Evolutionary conservation across 1,284 basidiomycete species (phyloP).

Genomic region (Ganoderma multipileum): DNA sequence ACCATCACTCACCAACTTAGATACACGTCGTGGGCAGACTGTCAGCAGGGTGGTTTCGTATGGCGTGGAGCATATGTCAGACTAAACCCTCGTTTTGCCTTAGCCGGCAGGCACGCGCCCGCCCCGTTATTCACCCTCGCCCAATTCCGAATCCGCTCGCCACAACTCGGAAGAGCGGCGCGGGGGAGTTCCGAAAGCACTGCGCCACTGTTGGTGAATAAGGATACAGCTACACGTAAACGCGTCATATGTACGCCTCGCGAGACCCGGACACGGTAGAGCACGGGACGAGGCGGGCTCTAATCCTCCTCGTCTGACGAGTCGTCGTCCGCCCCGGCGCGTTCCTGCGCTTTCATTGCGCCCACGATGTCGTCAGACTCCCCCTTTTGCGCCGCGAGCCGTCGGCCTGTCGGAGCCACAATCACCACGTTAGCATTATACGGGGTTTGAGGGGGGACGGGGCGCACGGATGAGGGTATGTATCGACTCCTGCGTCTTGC

Average conservation of each 20-base stretch:
- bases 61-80: conserved; percentile 17
- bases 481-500: conserved; percentile 91
- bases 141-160: conserved; percentile 13
- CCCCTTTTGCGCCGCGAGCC: conserved; percentile 78
- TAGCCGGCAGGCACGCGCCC: conserved; percentile 11
- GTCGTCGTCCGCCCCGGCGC: conserved; percentile 38
- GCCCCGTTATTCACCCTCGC: conserved; percentile 7
- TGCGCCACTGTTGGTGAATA: conserved; percentile 24
- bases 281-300: conserved; percentile 18
- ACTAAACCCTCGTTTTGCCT: conserved; percentile 16
- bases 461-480: conserved; percentile 89
- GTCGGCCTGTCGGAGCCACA: conserved; percentile 60
- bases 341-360: conserved; percentile 78
- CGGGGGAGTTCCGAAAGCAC: conserved; percentile 4
- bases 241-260: conserved; percentile 24
- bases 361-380: conserved; percentile 78
- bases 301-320: conserved; percentile 51
- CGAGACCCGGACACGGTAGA: conserved; percentile 22
- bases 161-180: conserved; percentile 10
- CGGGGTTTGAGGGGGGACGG: neutral
- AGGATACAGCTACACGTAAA: conserved; percentile 32
- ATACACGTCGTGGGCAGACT: neutral
- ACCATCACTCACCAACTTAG: conserved; percentile 18
- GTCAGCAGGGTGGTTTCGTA: conserved; percentile 19
- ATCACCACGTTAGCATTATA: conserved; percentile 32